Conservation (phyloP, 2,329 filamentous ascomycete species). For the Penicillium sp. region DNA sequence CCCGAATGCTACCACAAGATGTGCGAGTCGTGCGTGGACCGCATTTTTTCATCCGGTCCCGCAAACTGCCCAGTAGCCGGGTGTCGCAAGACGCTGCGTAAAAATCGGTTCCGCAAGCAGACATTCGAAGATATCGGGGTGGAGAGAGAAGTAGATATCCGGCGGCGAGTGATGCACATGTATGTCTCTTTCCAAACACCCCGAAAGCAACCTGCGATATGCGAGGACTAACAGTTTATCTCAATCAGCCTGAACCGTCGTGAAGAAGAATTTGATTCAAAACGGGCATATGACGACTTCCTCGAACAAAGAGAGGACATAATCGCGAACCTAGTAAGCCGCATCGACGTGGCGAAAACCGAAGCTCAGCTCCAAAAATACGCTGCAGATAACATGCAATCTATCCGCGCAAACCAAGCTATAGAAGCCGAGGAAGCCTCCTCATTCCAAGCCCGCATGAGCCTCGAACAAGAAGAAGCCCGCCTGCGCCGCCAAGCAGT, state of each 20-base stretch:
- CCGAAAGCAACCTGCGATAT: background rate
- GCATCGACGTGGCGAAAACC: conserved; percentile 64
- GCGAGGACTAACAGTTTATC: conserved; percentile 3
- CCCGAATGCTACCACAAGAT: conserved; percentile 99
- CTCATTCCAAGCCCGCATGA: conserved; percentile 46
- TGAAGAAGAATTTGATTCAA: conserved; percentile 85
- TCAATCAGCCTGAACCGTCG: conserved; percentile 73
- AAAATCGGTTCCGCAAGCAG: conserved; percentile 77
- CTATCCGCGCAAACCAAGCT: conserved; percentile 51
- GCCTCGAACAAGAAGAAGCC: conserved; percentile 64
- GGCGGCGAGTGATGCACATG: conserved; percentile 67
- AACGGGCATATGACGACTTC: conserved; percentile 87
- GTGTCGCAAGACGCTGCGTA: conserved; percentile 81
- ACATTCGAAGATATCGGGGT: conserved; percentile 87
- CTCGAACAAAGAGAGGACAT: conserved; percentile 88
- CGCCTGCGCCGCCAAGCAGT: conserved; percentile 62
- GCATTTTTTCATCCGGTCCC: conserved; percentile 88
- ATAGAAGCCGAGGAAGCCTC: conserved; percentile 48
- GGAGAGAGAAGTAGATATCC: conserved; percentile 90
- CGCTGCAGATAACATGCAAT: conserved; percentile 66
- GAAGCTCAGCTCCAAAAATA: conserved; percentile 63
- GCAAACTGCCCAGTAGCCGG: conserved; percentile 88
- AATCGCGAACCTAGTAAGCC: conserved; percentile 80
- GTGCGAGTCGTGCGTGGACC: conserved; percentile 93
- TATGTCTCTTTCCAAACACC: conserved; percentile 28